These are phyloP conservation scores for Scedosporium boydii DNA, from an alignment of 2,329 filamentous ascomycete species.

Conservation along the genomic window DNA sequence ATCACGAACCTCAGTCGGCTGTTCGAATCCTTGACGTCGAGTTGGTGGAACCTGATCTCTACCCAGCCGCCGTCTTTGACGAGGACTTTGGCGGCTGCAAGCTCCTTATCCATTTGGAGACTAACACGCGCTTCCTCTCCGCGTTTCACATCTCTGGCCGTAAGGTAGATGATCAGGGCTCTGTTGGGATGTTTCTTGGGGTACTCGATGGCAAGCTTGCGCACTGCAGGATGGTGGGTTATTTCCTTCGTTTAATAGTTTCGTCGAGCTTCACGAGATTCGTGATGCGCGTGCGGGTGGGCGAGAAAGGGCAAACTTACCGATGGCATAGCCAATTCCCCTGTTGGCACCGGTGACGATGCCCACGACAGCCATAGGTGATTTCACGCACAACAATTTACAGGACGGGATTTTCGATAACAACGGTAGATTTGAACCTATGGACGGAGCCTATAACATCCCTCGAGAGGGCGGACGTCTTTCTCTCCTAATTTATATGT, in stretches of 20 bases:
- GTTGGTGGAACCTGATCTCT: slow-evolving; percentile 34
- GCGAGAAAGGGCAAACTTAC: slow-evolving; percentile 2
- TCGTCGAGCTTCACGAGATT: too few species aligned
- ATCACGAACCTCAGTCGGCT: slow-evolving; percentile 33
- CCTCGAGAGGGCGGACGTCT: too few species aligned
- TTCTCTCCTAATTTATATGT: too few species aligned
- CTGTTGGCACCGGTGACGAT: slow-evolving; percentile 47
- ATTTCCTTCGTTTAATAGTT: too few species aligned
- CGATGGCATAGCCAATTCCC: slow-evolving; percentile 17
- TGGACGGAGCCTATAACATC: not conserved
- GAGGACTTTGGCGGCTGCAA: slow-evolving; percentile 36
- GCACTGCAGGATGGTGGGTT: slow-evolving; percentile 23
- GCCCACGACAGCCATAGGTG: slow-evolving; percentile 28
- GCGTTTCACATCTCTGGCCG: slow-evolving; percentile 35
- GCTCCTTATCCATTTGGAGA: slow-evolving; percentile 30
- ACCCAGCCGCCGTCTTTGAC: slow-evolving; percentile 26
- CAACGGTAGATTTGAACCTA: not conserved
- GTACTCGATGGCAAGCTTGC: slow-evolving; percentile 43
- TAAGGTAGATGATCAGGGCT: slow-evolving; percentile 42
- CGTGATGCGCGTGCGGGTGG: slow-evolving; percentile 30
- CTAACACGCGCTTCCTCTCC: slow-evolving; percentile 35
- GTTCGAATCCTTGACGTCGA: slow-evolving; percentile 35
- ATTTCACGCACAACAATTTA: slow-evolving; percentile 1
- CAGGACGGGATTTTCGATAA: not conserved
- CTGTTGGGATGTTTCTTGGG: slow-evolving; percentile 30